Conservation (phyloP, 805 yeast species). For the Teunomyces pallodes region DNA sequence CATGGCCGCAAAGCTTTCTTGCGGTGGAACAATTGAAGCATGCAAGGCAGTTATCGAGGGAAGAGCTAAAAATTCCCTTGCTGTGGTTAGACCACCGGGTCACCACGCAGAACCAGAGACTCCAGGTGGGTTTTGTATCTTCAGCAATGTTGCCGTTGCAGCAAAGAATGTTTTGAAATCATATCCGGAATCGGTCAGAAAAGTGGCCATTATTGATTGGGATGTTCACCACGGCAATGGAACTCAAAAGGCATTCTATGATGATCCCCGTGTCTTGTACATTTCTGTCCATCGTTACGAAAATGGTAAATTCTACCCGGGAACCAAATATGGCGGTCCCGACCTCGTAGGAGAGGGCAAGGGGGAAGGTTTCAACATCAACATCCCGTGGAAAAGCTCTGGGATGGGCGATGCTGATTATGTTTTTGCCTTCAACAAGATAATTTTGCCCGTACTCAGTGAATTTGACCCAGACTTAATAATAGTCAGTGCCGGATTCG, state of each 20-base stretch:
- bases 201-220: conserved; percentile 89
- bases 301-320: conserved; percentile 90
- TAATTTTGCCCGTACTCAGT: conserved; percentile 81
- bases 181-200: conserved; percentile 86
- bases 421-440: conserved; percentile 81
- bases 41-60: conserved; percentile 95
- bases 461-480: conserved; percentile 94
- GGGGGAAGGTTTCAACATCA: conserved; percentile 86
- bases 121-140: conserved; percentile 96
- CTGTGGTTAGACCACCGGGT: conserved; percentile 98
- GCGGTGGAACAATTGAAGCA: conserved; percentile 97
- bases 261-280: conserved; percentile 88
- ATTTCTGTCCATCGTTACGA: conserved; percentile 92
- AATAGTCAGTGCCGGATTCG: conserved; percentile 92
- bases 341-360: conserved; percentile 79
- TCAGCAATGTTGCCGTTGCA: conserved; percentile 96
- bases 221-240: conserved; percentile 99
- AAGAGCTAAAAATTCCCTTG: conserved; percentile 83
- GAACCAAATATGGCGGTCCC: conserved; percentile 80
- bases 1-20: conserved; percentile 82
- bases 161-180: conserved; percentile 77
- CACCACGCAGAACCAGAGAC: conserved; percentile 98
- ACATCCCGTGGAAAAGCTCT: conserved; percentile 89
- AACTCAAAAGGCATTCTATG: conserved; percentile 86
- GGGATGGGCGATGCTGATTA: conserved; percentile 97